Evolutionary conservation across 768 basidiomycete species (phyloP), one percentile per base, ranked within the genome.

Genomic region (Mycena crocata): DNA sequence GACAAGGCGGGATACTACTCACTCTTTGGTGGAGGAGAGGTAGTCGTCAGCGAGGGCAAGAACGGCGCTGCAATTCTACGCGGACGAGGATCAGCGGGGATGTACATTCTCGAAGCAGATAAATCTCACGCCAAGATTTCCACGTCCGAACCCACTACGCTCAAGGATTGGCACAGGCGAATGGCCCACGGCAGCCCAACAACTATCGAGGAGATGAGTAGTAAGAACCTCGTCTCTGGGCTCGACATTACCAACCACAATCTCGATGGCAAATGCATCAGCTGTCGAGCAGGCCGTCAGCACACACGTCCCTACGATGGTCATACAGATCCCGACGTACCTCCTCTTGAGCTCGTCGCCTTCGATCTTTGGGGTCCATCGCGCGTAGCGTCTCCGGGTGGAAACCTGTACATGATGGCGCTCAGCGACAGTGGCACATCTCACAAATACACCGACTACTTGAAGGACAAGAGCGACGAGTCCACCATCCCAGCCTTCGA

Each of bases 301-400:
- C 56, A 57, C 17, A 23, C 56, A 4, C 26, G 57, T 7, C 57
- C 57, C 34, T 59, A 59, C 35, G 57, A 59, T 49, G 48, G 57
- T 21, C 45, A 30, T 23, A 28, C 46, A 21, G 57, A 59, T n/a
- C 21, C 17, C 74, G 76, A 59, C 72, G 75, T 19, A 60, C 69
- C 2, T 3, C 32, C 2, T 0, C 69, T 74, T 0, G 64, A 73
- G 9, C 46, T 68, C 2, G 65, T 72, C 0, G 69, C 75, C 26
- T 70, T 72, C 21, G 73, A 80, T 49, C 35, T 80, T 0, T 79
- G 68, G 71, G 74, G 75, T 28, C 76, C 72, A 7, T 42, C 72
- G 0, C 56, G 69, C 0, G 57, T 68, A 1, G 51, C 44, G 15
- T 76, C 69, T 0, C 44, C 57, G 0, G 71, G 73, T 9, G 74